Evolutionary conservation across 345 rosid species (phyloP).

Genomic region (Citrus inodora): DNA sequence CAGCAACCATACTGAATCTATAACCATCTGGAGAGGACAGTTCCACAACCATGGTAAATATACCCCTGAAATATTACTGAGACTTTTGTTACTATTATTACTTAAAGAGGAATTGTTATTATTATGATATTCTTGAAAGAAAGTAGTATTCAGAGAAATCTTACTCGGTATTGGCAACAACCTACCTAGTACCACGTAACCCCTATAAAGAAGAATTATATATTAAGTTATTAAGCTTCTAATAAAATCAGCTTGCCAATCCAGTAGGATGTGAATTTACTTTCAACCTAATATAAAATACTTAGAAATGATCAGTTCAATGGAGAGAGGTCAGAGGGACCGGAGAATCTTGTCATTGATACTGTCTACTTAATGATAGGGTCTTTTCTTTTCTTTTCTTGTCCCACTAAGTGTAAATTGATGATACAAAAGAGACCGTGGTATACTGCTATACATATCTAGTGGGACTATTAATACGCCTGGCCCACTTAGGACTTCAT

Average conservation of each 20-base stretch:
- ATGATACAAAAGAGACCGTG: not conserved
- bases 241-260: not conserved
- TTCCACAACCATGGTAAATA: not conserved
- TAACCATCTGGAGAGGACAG: not conserved
- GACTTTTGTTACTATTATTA: not conserved
- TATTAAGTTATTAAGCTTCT: not conserved
- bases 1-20: not conserved
- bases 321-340: not conserved
- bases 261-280: conserved; percentile 1
- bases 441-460: not conserved
- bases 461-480: conserved; percentile 4
- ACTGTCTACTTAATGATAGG: not conserved
- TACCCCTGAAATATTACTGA: not conserved
- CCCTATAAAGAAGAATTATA: not conserved
- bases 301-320: not conserved
- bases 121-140: not conserved
- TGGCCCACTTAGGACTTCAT: conserved; percentile 10
- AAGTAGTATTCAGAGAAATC: not conserved
- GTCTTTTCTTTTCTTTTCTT: not conserved
- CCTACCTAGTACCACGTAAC: not conserved
- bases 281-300: not conserved
- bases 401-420: not conserved
- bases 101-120: not conserved
- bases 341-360: not conserved
- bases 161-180: not conserved